phyloP scores from a whole-genome alignment of 352 stramenopile species.

The Phytophthora cactorum region DNA sequence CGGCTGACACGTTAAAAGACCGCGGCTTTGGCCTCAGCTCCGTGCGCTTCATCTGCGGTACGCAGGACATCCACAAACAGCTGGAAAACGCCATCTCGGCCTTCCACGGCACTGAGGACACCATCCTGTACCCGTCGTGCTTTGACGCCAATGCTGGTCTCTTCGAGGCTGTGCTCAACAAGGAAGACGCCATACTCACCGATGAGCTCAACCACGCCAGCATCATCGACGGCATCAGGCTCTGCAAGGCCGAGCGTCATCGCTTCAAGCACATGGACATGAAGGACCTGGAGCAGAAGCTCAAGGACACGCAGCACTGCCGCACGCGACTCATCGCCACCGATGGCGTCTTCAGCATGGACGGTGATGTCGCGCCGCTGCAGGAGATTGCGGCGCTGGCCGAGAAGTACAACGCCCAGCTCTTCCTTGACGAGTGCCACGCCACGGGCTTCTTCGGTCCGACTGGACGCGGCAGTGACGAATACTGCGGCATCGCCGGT shows the following conservation, averaged over 20 bases:
- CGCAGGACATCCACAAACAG: slow-evolving; percentile 94
- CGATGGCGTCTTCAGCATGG: slow-evolving; percentile 96
- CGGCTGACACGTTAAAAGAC: slow-evolving; percentile 81
- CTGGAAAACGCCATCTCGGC: slow-evolving; percentile 89
- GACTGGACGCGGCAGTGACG: slow-evolving; percentile 91
- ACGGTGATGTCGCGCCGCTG: slow-evolving; percentile 93
- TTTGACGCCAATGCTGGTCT: slow-evolving; percentile 95
- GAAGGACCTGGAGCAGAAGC: slow-evolving; percentile 88
- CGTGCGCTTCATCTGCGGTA: slow-evolving; percentile 96
- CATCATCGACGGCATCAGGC: slow-evolving; percentile 95
- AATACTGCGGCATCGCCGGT: slow-evolving; percentile 91
- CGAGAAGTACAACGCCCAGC: slow-evolving; percentile 92
- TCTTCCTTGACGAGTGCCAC: slow-evolving; percentile 96
- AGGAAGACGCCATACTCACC: slow-evolving; percentile 93
- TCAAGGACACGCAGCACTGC: slow-evolving; percentile 91
- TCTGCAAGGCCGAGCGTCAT: slow-evolving; percentile 94
- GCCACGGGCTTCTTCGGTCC: slow-evolving; percentile 94
- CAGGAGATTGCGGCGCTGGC: slow-evolving; percentile 91
- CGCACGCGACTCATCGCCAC: slow-evolving; percentile 92
- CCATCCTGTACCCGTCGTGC: slow-evolving; percentile 94
- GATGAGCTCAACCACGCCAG: slow-evolving; percentile 94
- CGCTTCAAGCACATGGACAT: slow-evolving; percentile 96
- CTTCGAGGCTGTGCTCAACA: slow-evolving; percentile 89
- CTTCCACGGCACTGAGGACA: slow-evolving; percentile 95
- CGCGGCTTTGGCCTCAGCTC: slow-evolving; percentile 92